These are phyloP conservation scores for Cytospora mali DNA, from an alignment of 2,329 filamentous ascomycete species.

Conservation along the genomic window DNA sequence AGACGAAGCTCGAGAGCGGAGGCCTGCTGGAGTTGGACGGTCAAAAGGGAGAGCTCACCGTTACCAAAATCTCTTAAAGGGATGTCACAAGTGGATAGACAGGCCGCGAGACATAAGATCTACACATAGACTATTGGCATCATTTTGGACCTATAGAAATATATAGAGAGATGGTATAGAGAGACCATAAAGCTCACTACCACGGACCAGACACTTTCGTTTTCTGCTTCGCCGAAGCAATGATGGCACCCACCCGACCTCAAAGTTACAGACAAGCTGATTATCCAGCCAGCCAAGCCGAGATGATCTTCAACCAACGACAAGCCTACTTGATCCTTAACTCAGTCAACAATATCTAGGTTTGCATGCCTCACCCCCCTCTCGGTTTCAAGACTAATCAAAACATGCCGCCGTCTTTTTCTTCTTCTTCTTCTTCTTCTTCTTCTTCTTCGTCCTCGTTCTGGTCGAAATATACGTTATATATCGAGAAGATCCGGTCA, in stretches of 20 bases:
- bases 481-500: constrained; percentile 24
- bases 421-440: background rate
- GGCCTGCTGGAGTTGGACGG: constrained; percentile 56
- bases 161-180: constrained; percentile 5
- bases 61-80: constrained; percentile 52
- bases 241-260: background rate
- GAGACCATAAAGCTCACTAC: background rate
- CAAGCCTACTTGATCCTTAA: background rate
- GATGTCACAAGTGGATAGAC: background rate
- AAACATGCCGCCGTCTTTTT: background rate
- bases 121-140: constrained; percentile 8
- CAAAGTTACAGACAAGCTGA: background rate
- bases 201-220: background rate
- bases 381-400: background rate
- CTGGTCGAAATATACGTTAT: constrained; percentile 15
- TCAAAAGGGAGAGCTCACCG: constrained; percentile 49
- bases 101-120: background rate
- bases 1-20: constrained; percentile 67
- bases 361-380: background rate
- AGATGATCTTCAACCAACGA: background rate
- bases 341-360: background rate
- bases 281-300: background rate
- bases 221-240: background rate
- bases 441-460: background rate
- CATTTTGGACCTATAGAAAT: background rate